Evolutionary conservation across 768 basidiomycete species (phyloP).

Genomic region (Tremella mesenterica): DNA sequence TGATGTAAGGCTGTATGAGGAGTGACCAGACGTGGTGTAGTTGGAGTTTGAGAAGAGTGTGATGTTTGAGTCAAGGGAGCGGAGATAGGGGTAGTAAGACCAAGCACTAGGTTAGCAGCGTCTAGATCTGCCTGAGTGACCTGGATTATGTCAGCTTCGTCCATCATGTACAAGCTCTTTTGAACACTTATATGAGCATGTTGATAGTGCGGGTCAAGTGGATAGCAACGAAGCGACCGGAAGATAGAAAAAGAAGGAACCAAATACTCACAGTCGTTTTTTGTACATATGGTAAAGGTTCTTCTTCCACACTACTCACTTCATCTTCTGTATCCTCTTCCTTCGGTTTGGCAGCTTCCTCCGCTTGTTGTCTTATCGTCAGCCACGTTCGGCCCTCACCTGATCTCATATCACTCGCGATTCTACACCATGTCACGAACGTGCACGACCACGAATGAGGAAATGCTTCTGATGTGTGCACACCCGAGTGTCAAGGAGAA

Average conservation of each 20-base stretch:
- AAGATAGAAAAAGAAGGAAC: no score
- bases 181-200: no score
- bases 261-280: background rate
- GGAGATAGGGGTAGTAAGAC: conserved; percentile 1
- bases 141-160: background rate
- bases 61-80: background rate
- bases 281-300: background rate
- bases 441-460: no score
- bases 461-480: no score
- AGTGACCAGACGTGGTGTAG: background rate
- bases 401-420: no score
- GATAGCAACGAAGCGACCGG: no score
- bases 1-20: background rate
- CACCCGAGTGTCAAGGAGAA: no score
- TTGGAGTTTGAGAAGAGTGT: background rate
- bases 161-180: background rate
- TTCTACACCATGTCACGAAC: no score
- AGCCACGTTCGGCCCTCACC: no score
- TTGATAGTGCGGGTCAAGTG: no score
- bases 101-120: conserved; percentile 25
- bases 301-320: background rate
- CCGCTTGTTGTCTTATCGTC: background rate
- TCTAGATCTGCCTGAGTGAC: conserved; percentile 16
- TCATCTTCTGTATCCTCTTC: background rate
- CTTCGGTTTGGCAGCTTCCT: background rate